Percentiles rank a stretch among this genome's conserved stretches.
Conservation (phyloP, 768 basidiomycete genomes). For the Suillus paluster region DNA sequence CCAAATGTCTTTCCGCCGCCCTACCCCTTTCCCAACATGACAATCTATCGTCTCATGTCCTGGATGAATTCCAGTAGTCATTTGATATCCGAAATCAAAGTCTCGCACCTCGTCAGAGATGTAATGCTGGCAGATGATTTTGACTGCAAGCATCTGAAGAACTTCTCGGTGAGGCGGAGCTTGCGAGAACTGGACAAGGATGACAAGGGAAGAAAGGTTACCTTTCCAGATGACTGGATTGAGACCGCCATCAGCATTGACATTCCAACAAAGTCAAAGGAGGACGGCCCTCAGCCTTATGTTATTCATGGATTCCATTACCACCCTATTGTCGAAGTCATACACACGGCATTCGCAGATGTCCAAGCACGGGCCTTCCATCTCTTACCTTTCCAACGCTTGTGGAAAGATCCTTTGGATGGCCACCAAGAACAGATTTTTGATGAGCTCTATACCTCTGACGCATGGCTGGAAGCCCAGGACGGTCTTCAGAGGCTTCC, state of each 20-base stretch:
- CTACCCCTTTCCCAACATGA: conserved; percentile 19
- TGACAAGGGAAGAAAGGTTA: too few species aligned
- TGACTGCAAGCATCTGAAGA: too few species aligned
- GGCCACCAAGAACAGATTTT: conserved; percentile 8
- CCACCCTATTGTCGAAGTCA: conserved; percentile 17
- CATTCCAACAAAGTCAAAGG: not conserved
- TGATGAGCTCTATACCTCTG: conserved; percentile 30
- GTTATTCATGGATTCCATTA: conserved; percentile 17
- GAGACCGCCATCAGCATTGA: too few species aligned
- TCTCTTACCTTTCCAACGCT: conserved; percentile 15
- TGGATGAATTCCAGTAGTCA: conserved; percentile 12
- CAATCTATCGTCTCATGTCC: conserved; percentile 21
- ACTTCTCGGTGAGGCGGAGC: too few species aligned
- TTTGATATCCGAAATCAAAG: too few species aligned
- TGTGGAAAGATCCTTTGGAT: too few species aligned
- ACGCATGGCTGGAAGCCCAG: conserved; percentile 25
- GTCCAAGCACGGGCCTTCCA: conserved; percentile 18
- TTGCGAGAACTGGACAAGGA: too few species aligned
- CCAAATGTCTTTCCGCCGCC: not conserved
- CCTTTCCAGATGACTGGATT: too few species aligned
- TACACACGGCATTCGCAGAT: conserved; percentile 15
- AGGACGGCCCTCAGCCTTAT: conserved; percentile 4
- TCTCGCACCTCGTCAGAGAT: too few species aligned
- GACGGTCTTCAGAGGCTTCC: conserved; percentile 27
- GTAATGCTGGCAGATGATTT: too few species aligned